Conservation (phyloP, 1,284 basidiomycete genomes). For the Papiliotrema flavescens region DNA sequence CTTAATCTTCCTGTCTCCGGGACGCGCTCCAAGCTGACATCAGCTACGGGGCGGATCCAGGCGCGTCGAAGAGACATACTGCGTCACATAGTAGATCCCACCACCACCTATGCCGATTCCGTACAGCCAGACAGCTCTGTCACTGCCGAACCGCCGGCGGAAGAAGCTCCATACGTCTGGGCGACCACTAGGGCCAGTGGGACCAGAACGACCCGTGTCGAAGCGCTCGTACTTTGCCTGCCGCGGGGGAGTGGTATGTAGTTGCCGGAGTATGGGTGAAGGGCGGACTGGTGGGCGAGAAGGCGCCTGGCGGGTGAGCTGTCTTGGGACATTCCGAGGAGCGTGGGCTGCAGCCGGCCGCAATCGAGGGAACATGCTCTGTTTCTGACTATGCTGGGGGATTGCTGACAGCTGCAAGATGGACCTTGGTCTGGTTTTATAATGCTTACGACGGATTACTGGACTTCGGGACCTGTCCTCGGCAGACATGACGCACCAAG, state of each 20-base stretch:
- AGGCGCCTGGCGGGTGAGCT: no score
- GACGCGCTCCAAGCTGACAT: constrained; percentile 66
- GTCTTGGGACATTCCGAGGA: no score
- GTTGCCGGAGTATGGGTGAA: constrained; percentile 1
- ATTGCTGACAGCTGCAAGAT: no score
- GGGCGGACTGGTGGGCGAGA: background rate
- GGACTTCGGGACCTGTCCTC: no score
- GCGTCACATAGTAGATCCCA: constrained; percentile 57
- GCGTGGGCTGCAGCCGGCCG: no score
- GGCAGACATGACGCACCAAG: no score
- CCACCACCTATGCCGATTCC: constrained; percentile 48
- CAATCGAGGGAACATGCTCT: no score
- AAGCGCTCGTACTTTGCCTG: constrained; percentile 39
- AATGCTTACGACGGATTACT: no score
- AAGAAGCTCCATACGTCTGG: constrained; percentile 39
- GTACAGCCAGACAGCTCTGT: constrained; percentile 39
- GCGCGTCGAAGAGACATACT: constrained; percentile 48
- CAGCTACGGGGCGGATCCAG: background rate
- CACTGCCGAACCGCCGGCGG: constrained; percentile 38
- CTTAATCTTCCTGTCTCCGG: constrained; percentile 77
- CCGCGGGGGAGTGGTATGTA: constrained; percentile 12
- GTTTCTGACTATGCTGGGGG: no score
- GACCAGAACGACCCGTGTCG: constrained; percentile 6
- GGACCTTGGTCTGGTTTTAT: no score
- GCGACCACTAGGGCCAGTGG: constrained; percentile 3